A percentile compares a stretch with the other conserved stretches of the same genome.
Evolutionary conservation across 768 basidiomycete genomes (phyloP).

Genomic region (Tricholoma bakamatsutake): DNA sequence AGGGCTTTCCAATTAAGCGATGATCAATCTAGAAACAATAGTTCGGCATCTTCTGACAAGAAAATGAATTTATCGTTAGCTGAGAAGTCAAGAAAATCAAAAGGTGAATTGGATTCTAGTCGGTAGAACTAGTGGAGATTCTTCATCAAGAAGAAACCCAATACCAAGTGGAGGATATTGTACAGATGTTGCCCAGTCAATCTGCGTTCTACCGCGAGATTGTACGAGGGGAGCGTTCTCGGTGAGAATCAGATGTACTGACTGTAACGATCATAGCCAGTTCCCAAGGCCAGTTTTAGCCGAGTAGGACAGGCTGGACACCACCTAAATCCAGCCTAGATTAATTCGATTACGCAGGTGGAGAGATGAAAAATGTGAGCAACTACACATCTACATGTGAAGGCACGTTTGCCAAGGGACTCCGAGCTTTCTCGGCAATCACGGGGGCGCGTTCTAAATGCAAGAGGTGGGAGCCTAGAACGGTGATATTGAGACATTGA

Average conservation of each 20-base stretch:
- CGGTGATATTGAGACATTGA: not conserved
- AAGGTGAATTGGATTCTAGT: not conserved
- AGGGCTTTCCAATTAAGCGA: not conserved
- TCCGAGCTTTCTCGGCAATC: not conserved
- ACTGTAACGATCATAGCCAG: not conserved
- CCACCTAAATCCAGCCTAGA: not conserved
- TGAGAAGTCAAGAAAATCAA: not conserved
- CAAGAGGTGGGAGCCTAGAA: not conserved
- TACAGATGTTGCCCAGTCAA: not conserved
- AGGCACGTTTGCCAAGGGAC: not conserved
- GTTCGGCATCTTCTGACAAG: not conserved
- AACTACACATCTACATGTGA: not conserved
- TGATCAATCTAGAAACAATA: not conserved
- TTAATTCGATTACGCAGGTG: not conserved
- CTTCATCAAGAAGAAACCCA: not conserved
- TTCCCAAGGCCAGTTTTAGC: not conserved
- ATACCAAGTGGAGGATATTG: not conserved
- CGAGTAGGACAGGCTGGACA: not conserved
- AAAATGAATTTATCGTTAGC: not conserved
- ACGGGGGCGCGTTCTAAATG: not conserved
- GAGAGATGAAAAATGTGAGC: not conserved
- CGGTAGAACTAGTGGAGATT: not conserved
- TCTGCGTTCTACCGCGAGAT: not conserved
- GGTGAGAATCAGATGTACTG: not conserved
- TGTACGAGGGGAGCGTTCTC: not conserved